A percentile compares a stretch with the other conserved stretches of the same genome.
Conservation (phyloP, 148 eudicot genomes). For the Persicaria maculosa region DNA sequence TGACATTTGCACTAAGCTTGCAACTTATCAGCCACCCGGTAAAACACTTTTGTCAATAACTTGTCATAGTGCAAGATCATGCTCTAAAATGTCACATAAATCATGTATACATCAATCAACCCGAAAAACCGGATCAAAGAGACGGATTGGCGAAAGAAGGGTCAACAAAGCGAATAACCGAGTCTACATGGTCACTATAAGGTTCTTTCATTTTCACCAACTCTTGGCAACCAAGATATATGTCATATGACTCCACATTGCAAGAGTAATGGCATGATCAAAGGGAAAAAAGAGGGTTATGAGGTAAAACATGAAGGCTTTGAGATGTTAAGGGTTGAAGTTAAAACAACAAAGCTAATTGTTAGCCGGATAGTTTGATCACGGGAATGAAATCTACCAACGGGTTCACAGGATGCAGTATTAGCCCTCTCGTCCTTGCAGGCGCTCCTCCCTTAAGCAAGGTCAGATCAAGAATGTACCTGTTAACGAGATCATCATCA, state of each 20-base stretch:
- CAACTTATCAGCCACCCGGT: no score
- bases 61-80: not conserved
- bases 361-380: constrained; percentile 2
- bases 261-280: not conserved
- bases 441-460: constrained; percentile 57
- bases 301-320: not conserved
- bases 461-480: constrained; percentile 41
- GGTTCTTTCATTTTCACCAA: no score
- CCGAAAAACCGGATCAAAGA: no score
- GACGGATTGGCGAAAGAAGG: no score
- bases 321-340: not conserved
- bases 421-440: constrained; percentile 39
- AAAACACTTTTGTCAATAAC: no score
- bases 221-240: no score
- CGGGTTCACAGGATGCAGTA: constrained; percentile 18
- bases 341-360: not conserved
- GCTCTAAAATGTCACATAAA: not conserved
- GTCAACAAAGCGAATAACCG: no score
- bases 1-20: no score
- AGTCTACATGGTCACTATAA: no score
- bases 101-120: not conserved
- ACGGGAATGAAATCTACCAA: constrained; percentile 7
- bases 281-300: not conserved
- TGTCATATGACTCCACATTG: no score
- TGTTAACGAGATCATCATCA: constrained; percentile 10